phyloP scores from a whole-genome alignment of 1,284 basidiomycete species.

The Salmacisia buchloeana region DNA sequence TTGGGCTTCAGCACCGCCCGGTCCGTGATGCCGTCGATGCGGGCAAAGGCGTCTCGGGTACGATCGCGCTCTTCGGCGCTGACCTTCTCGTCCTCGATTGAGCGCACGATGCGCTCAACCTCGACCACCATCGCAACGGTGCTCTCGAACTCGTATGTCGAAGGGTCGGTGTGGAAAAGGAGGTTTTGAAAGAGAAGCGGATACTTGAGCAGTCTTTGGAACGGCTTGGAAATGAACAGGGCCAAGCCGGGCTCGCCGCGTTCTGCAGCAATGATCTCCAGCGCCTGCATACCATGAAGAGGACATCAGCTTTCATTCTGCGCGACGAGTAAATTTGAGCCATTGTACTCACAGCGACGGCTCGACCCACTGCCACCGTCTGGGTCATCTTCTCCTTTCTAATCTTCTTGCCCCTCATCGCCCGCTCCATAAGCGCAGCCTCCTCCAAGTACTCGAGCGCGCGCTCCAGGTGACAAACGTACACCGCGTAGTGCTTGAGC shows the following conservation, averaged over 20 bases:
- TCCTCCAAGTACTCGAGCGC: slow-evolving; percentile 41
- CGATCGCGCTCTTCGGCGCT: slow-evolving; percentile 90
- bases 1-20: slow-evolving; percentile 71
- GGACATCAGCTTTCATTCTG: not conserved
- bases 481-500: slow-evolving; percentile 32
- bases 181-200: slow-evolving; percentile 97
- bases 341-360: slow-evolving; percentile 30
- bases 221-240: slow-evolving; percentile 91
- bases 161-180: slow-evolving; percentile 73
- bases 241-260: slow-evolving; percentile 87
- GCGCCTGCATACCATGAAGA: slow-evolving; percentile 5
- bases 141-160: slow-evolving; percentile 92
- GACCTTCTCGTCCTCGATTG: slow-evolving; percentile 95
- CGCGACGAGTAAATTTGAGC: not conserved
- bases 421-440: slow-evolving; percentile 40
- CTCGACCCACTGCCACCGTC: slow-evolving; percentile 37
- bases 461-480: slow-evolving; percentile 37
- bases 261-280: slow-evolving; percentile 73
- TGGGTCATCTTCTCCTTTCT: slow-evolving; percentile 36
- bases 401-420: slow-evolving; percentile 37
- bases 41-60: slow-evolving; percentile 85
- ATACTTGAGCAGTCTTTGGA: slow-evolving; percentile 93
- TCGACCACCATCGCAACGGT: slow-evolving; percentile 94
- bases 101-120: slow-evolving; percentile 87
- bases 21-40: slow-evolving; percentile 75